Conservation (phyloP, 805 yeast species). For the Metschnikowia kunwiensis region DNA sequence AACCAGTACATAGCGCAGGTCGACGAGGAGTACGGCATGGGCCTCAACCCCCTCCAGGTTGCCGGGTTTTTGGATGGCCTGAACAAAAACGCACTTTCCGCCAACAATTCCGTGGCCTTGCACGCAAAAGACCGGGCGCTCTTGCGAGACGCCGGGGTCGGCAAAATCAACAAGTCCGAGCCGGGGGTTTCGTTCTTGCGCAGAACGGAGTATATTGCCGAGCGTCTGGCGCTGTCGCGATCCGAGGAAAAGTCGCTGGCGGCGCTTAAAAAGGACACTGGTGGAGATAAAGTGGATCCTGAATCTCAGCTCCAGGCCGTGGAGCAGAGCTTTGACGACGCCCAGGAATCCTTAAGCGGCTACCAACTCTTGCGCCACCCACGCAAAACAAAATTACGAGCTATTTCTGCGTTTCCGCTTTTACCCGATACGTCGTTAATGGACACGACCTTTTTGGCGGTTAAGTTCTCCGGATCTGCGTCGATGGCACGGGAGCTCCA, state of each 20-base stretch:
- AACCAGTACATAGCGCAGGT: constrained; percentile 53
- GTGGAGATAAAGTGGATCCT: constrained; percentile 45
- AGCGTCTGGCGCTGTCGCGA: constrained; percentile 41
- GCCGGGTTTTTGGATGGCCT: constrained; percentile 66
- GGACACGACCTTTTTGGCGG: constrained; percentile 68
- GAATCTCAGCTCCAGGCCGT: constrained; percentile 63
- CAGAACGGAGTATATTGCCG: constrained; percentile 89
- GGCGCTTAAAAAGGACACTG: constrained; percentile 7
- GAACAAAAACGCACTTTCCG: constrained; percentile 44
- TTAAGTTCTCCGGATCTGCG: constrained; percentile 62
- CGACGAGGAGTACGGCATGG: constrained; percentile 70
- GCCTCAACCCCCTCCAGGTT: constrained; percentile 63
- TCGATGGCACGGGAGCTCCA: constrained; percentile 41
- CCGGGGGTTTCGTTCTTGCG: constrained; percentile 77
- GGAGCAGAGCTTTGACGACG: constrained; percentile 72
- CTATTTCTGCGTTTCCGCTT: constrained; percentile 74
- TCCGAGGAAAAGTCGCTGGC: constrained; percentile 25
- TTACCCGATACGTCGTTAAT: constrained; percentile 89
- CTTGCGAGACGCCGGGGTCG: constrained; percentile 72
- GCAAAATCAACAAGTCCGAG: constrained; percentile 39
- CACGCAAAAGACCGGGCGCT: constrained; percentile 77
- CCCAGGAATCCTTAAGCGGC: constrained; percentile 45
- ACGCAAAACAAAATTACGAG: constrained; percentile 63
- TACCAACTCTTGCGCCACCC: constrained; percentile 65
- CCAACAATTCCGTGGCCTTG: constrained; percentile 39